Percentiles rank a stretch among this genome's conserved stretches.
Evolutionary conservation across 495 filamentous ascomycete species (phyloP).

Genomic region (Bacidia gigantensis): DNA sequence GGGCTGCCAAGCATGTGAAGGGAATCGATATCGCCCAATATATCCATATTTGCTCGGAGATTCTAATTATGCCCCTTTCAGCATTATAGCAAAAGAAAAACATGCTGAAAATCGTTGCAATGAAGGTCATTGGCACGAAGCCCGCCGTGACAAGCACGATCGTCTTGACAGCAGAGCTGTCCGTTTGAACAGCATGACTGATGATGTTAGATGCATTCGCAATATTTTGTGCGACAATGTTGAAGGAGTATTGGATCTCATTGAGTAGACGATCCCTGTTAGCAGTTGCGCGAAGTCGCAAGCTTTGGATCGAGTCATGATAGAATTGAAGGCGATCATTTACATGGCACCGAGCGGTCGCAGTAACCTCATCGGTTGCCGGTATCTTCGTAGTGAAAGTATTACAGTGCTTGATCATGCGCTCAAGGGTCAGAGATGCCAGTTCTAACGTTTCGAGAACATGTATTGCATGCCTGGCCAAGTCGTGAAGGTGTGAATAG

Average conservation of each 20-base stretch:
- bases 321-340: conserved; percentile 18
- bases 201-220: conserved; percentile 19
- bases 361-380: background rate
- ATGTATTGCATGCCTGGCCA: conserved; percentile 27
- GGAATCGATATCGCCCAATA: conserved; percentile 8
- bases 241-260: conserved; percentile 28
- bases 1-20: too few relatives aligned
- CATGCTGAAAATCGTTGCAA: conserved; percentile 8
- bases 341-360: conserved; percentile 6
- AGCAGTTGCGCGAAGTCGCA: conserved; percentile 17
- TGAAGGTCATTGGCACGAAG: conserved; percentile 19
- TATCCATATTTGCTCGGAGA: conserved; percentile 4
- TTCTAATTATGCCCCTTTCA: background rate
- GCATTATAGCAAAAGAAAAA: too few relatives aligned
- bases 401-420: conserved; percentile 17
- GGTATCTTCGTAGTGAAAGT: background rate
- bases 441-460: conserved; percentile 24
- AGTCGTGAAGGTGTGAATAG: conserved; percentile 23
- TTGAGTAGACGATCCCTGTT: conserved; percentile 21
- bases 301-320: conserved; percentile 18
- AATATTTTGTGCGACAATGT: conserved; percentile 25
- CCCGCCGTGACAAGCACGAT: conserved; percentile 14
- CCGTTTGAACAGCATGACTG: background rate
- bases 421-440: conserved; percentile 14
- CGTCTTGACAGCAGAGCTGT: conserved; percentile 18